Conservation (phyloP, 1,284 basidiomycete species). For the Bjerkandera adusta region DNA sequence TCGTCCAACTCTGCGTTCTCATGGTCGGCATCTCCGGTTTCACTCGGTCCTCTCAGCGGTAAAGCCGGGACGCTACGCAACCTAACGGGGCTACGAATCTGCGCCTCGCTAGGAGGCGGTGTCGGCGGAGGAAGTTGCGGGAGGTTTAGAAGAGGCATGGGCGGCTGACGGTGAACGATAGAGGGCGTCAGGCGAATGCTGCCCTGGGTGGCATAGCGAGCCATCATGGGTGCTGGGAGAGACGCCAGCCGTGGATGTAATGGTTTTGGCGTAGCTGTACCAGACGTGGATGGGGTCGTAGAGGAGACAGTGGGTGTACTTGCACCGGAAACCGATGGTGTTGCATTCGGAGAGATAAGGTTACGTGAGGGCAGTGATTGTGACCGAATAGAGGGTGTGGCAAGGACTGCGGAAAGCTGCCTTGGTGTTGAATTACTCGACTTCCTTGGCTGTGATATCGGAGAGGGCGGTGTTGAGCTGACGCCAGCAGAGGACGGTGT, state of each 20-base stretch:
- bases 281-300: neutral
- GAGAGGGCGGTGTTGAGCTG: neutral
- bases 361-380: slow-evolving; percentile 9
- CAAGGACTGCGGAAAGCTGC: neutral
- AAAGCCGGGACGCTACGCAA: slow-evolving; percentile 50
- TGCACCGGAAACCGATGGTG: neutral
- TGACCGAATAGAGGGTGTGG: neutral
- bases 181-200: slow-evolving; percentile 49
- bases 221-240: slow-evolving; percentile 32
- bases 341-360: slow-evolving; percentile 4
- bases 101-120: slow-evolving; percentile 19
- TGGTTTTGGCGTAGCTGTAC: slow-evolving; percentile 4
- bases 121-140: slow-evolving; percentile 39
- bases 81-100: slow-evolving; percentile 25
- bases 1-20: slow-evolving; percentile 37
- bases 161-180: slow-evolving; percentile 45
- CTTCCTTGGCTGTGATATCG: neutral
- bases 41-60: slow-evolving; percentile 40
- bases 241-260: slow-evolving; percentile 28
- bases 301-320: neutral
- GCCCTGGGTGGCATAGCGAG: slow-evolving; percentile 29
- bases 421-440: neutral
- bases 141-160: slow-evolving; percentile 48
- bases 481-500: neutral
- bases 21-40: slow-evolving; percentile 34